Percentiles rank a stretch among this genome's conserved stretches.
phyloP scores from a whole-genome alignment of 495 filamentous ascomycete genomes.

The Poronia punctata region DNA sequence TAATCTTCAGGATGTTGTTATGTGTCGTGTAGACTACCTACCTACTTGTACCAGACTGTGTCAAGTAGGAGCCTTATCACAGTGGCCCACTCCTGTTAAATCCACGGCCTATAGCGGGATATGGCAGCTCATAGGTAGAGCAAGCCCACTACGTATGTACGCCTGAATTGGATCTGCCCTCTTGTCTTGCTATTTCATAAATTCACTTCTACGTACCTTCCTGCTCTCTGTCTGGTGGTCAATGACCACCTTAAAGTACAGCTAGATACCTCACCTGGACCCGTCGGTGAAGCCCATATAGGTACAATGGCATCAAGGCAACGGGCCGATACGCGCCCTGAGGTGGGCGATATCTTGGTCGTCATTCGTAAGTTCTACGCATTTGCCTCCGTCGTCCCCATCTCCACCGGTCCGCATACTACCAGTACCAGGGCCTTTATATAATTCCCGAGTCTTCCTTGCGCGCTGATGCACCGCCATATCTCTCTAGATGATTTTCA shows the following conservation, averaged over 20 bases:
- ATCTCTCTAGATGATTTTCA: constrained; percentile 67
- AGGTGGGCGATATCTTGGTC: constrained; percentile 61
- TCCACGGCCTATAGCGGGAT: not conserved
- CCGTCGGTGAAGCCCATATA: constrained; percentile 11
- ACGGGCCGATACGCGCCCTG: constrained; percentile 38
- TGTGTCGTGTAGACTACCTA: no score
- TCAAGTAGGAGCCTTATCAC: no score
- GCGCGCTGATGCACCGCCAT: constrained; percentile 1
- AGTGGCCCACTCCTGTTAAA: constrained; percentile 10
- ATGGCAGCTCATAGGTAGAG: no score
- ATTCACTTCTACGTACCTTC: no score
- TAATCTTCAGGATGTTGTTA: no score
- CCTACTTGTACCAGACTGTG: no score
- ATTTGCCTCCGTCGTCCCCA: not conserved
- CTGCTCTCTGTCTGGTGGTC: not conserved
- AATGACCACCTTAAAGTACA: constrained; percentile 1
- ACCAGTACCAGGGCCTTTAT: no score
- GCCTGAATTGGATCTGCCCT: not conserved
- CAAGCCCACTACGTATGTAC: no score
- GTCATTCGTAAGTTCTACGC: constrained; percentile 64
- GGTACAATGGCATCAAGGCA: constrained; percentile 46
- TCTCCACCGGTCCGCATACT: no score
- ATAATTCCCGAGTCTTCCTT: constrained; percentile 14
- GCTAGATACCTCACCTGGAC: constrained; percentile 1
- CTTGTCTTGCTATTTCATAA: no score